Percentiles rank a stretch among this genome's conserved stretches.
Evolutionary conservation across 2,329 filamentous ascomycete species (phyloP).

Genomic region (Colletotrichum agaves): DNA sequence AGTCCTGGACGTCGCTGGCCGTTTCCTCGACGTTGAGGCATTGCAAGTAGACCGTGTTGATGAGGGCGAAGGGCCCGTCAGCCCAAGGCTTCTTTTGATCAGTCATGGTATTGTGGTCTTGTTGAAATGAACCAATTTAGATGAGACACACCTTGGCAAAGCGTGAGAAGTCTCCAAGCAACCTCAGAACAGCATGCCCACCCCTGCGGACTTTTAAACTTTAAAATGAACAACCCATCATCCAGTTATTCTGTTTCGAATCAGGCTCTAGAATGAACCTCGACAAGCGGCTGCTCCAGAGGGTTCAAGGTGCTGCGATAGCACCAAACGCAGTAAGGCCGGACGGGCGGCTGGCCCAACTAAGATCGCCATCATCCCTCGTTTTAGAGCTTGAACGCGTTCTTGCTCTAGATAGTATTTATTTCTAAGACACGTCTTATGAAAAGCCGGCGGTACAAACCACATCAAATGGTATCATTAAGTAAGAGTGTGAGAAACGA

Average conservation of each 20-base stretch:
- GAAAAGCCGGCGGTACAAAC: too few relatives aligned
- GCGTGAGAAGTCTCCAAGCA: neutral
- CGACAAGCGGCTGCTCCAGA: neutral
- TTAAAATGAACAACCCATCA: too few relatives aligned
- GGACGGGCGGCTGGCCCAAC: neutral
- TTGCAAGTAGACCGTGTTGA: conserved; percentile 45
- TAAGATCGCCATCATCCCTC: neutral
- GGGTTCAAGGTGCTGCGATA: conserved; percentile 28
- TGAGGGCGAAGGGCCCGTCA: conserved; percentile 47
- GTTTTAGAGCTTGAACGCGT: neutral
- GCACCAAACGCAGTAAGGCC: neutral
- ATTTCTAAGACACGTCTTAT: too few relatives aligned
- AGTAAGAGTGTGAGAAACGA: neutral
- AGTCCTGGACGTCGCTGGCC: conserved; percentile 42
- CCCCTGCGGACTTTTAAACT: too few relatives aligned
- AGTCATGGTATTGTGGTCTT: conserved; percentile 5
- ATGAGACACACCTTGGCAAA: neutral
- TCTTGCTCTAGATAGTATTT: neutral
- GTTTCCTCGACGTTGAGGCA: conserved; percentile 41
- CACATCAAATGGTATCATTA: too few relatives aligned
- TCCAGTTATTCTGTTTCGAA: too few relatives aligned
- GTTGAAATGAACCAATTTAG: neutral
- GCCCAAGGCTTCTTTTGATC: conserved; percentile 45
- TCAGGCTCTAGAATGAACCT: neutral
- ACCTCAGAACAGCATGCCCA: too few relatives aligned